A percentile compares a stretch with the other conserved stretches of the same genome.
Conservation (phyloP, 2,329 filamentous ascomycete species). For the Phialophora tarda region DNA sequence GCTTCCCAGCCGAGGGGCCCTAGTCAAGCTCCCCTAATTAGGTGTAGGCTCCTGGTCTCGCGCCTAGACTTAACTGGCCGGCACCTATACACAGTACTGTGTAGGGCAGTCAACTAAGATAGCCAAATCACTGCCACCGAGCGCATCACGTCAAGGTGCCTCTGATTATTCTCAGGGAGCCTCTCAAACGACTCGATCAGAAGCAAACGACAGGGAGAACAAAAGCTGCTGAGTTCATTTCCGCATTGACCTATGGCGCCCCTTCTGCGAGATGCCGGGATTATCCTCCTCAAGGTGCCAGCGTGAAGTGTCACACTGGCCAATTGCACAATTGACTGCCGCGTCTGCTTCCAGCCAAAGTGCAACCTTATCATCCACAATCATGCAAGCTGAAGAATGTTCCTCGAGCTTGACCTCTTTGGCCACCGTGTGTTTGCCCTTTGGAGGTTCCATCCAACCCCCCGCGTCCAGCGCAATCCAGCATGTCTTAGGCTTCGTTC, state of each 20-base stretch:
- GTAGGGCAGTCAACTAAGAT: neutral
- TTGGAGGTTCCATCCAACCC: slow-evolving; percentile 10
- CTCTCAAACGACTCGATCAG: neutral
- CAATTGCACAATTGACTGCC: neutral
- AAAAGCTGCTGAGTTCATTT: slow-evolving; percentile 3
- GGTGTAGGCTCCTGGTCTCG: neutral
- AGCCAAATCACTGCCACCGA: too few species aligned
- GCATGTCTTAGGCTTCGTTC: slow-evolving; percentile 16
- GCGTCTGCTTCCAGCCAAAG: slow-evolving; percentile 1
- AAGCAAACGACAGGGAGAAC: neutral
- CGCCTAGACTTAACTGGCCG: neutral
- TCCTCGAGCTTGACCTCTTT: slow-evolving; percentile 16
- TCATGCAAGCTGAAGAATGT: slow-evolving; percentile 12
- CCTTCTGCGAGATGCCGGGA: neutral
- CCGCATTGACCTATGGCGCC: neutral
- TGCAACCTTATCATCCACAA: slow-evolving; percentile 8
- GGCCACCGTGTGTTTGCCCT: slow-evolving; percentile 8
- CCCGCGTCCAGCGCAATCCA: neutral
- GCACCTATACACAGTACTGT: neutral
- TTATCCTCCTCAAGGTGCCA: neutral
- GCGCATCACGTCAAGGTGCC: neutral
- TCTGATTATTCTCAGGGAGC: neutral
- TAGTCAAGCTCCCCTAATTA: neutral
- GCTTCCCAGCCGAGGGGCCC: neutral
- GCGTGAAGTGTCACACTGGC: neutral